A percentile compares a stretch with the other conserved stretches of the same genome.
phyloP scores from a whole-genome alignment of 2,329 filamentous ascomycete species.

The Lachnellula occidentalis region DNA sequence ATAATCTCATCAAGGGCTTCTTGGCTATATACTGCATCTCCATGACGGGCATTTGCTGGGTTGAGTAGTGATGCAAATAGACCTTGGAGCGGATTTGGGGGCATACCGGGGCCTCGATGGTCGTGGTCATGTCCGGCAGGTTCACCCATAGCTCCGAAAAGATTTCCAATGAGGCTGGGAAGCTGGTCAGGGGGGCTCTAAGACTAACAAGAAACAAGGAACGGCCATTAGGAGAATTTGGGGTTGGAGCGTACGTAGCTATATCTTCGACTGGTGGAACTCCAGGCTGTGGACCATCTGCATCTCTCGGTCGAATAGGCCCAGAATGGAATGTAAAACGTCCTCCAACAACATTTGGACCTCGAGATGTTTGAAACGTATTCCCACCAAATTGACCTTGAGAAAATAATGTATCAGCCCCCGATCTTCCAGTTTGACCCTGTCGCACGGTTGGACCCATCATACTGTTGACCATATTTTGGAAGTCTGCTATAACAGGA shows the following conservation, averaged over 20 bases:
- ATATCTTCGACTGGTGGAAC: slow-evolving; percentile 42
- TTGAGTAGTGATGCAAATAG: slow-evolving; percentile 48
- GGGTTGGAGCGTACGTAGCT: slow-evolving; percentile 36
- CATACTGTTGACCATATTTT: slow-evolving; percentile 42
- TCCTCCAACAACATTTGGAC: slow-evolving; percentile 21
- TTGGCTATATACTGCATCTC: slow-evolving; percentile 85
- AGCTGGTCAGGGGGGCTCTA: slow-evolving; percentile 25
- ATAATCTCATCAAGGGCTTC: slow-evolving; percentile 88
- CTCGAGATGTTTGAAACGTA: slow-evolving; percentile 15
- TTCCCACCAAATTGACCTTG: slow-evolving; percentile 5
- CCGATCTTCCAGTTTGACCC: slow-evolving; percentile 28
- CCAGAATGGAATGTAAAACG: slow-evolving; percentile 29
- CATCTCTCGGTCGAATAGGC: slow-evolving; percentile 44
- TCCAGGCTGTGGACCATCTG: slow-evolving; percentile 43
- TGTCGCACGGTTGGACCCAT: slow-evolving; percentile 30
- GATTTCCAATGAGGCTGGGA: slow-evolving; percentile 24
- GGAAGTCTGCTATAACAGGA: slow-evolving; percentile 33
- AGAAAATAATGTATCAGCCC: slow-evolving; percentile 25
- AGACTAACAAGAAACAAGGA: slow-evolving; percentile 19
- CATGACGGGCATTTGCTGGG: slow-evolving; percentile 49
- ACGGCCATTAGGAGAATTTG: slow-evolving; percentile 18
- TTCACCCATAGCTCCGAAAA: slow-evolving; percentile 23
- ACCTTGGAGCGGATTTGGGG: slow-evolving; percentile 41
- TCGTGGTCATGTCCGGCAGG: slow-evolving; percentile 1
- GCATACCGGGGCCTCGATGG: slow-evolving; percentile 29